These are phyloP conservation scores for Salix viminalis DNA, from an alignment of 345 rosid genomes.

Conservation along the genomic window DNA sequence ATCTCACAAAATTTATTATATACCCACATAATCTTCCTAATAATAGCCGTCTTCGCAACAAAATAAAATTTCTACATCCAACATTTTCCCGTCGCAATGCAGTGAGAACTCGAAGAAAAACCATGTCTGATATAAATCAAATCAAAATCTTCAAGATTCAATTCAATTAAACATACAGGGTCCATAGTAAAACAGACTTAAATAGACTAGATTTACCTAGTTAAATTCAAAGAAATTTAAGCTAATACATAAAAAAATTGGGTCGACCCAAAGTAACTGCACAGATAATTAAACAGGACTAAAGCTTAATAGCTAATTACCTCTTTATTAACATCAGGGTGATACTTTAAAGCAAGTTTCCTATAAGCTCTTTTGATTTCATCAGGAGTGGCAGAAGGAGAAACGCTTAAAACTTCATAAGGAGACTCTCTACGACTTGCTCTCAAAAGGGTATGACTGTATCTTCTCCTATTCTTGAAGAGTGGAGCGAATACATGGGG, in stretches of 20 bases:
- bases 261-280: neutral
- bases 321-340: slow-evolving; percentile 96
- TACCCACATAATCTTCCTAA: no score
- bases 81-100: neutral
- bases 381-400: slow-evolving; percentile 67
- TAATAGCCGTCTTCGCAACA: neutral
- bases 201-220: neutral
- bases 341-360: slow-evolving; percentile 89
- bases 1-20: no score
- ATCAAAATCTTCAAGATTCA: slow-evolving; percentile 2
- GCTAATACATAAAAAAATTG: neutral
- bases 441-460: slow-evolving; percentile 25
- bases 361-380: slow-evolving; percentile 95
- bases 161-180: neutral
- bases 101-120: neutral
- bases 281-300: neutral
- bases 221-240: neutral
- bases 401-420: slow-evolving; percentile 74
- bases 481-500: slow-evolving; percentile 15
- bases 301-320: slow-evolving; percentile 21
- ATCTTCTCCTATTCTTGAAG: slow-evolving; percentile 37
- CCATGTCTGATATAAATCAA: neutral
- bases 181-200: neutral
- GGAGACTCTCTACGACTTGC: slow-evolving; percentile 71
- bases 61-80: neutral